Conservation (phyloP, 1,139 yeast species). For the Zygoascus meyerae region DNA sequence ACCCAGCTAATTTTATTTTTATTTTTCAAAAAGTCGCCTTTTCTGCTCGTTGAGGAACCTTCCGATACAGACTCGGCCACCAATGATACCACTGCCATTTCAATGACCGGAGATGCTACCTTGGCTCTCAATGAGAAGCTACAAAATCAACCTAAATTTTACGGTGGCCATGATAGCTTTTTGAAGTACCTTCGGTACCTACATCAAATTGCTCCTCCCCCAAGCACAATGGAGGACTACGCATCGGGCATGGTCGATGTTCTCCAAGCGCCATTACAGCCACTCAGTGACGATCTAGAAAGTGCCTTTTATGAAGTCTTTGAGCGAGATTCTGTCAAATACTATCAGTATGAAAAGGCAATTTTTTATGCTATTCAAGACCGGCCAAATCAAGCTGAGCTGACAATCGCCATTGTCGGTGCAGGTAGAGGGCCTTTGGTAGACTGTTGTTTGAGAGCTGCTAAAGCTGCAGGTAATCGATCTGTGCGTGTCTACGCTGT, state of each 20-base stretch:
- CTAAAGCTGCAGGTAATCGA: constrained; percentile 31
- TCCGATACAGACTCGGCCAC: constrained; percentile 18
- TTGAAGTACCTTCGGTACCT: constrained; percentile 50
- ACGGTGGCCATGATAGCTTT: constrained; percentile 43
- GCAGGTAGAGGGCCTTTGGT: constrained; percentile 86
- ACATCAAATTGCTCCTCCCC: constrained; percentile 34
- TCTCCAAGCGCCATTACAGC: constrained; percentile 62
- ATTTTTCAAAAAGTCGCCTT: constrained; percentile 33
- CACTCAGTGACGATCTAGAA: constrained; percentile 53
- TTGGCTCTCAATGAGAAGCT: neutral
- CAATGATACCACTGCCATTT: constrained; percentile 14
- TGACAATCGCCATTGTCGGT: constrained; percentile 59
- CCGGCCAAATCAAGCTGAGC: constrained; percentile 19
- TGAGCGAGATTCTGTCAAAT: constrained; percentile 64
- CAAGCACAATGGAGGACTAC: constrained; percentile 33
- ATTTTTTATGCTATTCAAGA: constrained; percentile 49
- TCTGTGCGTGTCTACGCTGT: constrained; percentile 46
- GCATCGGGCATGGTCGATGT: constrained; percentile 38
- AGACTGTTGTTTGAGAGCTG: constrained; percentile 44
- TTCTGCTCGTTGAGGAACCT: constrained; percentile 31
- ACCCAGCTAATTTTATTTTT: constrained; percentile 44
- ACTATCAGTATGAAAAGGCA: constrained; percentile 61
- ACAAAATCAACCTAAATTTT: constrained; percentile 21
- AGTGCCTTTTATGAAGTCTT: constrained; percentile 59
- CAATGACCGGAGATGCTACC: constrained; percentile 6